Percentiles rank a stretch among this genome's conserved stretches.
phyloP scores from a whole-genome alignment of 768 basidiomycete genomes.

The Boletus rubropictus region DNA sequence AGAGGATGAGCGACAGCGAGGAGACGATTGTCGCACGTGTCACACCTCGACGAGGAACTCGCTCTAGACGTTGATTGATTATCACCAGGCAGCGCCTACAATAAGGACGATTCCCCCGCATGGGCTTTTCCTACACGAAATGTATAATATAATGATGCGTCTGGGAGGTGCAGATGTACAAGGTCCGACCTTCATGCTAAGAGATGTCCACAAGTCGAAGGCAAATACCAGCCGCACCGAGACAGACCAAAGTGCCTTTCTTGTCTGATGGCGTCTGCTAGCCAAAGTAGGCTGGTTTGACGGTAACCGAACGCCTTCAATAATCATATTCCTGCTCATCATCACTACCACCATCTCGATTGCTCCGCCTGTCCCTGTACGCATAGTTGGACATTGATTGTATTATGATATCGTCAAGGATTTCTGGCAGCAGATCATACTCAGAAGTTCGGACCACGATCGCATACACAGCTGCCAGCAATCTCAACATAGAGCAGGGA shows the following conservation, averaged over 20 bases:
- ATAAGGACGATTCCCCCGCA: not conserved
- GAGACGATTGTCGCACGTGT: not conserved
- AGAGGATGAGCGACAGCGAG: slow-evolving; percentile 5
- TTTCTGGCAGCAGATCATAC: slow-evolving; percentile 61
- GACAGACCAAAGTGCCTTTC: no score
- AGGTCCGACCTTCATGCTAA: not conserved
- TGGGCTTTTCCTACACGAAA: not conserved
- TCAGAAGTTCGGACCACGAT: slow-evolving; percentile 68
- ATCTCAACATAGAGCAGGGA: slow-evolving; percentile 3
- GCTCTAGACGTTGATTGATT: slow-evolving; percentile 11
- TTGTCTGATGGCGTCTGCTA: no score
- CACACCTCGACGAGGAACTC: slow-evolving; percentile 15
- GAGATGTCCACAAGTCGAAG: not conserved
- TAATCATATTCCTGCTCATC: slow-evolving; percentile 26
- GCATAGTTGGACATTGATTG: slow-evolving; percentile 38
- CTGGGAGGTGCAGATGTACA: not conserved
- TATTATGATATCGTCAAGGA: slow-evolving; percentile 64
- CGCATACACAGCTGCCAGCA: slow-evolving; percentile 57
- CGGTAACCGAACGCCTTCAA: slow-evolving; percentile 1
- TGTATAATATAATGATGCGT: slow-evolving; percentile 1
- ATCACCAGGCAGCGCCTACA: not conserved
- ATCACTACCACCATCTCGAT: slow-evolving; percentile 19
- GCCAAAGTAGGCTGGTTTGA: not conserved
- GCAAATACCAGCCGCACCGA: no score
- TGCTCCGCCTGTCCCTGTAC: slow-evolving; percentile 16